Evolutionary conservation across 2,329 filamentous ascomycete genomes (phyloP), one percentile per base, ranked within the genome.

Genomic region (Ciborinia camelliae): DNA sequence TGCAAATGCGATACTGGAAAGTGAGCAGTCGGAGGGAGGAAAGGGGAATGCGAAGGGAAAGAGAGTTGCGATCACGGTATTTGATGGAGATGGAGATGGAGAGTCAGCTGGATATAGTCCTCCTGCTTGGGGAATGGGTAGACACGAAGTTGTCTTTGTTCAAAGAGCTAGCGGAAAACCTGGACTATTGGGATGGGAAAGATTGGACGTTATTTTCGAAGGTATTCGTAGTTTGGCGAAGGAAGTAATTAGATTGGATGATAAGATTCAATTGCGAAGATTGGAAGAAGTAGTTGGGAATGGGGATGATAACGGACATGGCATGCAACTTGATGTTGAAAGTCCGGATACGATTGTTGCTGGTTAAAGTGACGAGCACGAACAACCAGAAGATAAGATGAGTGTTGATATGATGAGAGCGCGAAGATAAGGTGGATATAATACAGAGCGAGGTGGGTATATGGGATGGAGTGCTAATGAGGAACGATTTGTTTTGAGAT

Each of bases 1-100:
- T 82, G 78, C 82, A 23, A 62, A 66, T 32, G 72, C 70, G 2
- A 54, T 66, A 18, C 59, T 55, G 12, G 73, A 75, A 39, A 61
- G 67, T 3, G 65, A 65, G 18, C 45, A 41, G 12, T 59, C 66
- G 43, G 41, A 54, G 63, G 37, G 51, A 18, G 41, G 43, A 41
- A 67, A 55, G 62, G 45, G 41, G 57, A 62, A 43, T 14, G 37
- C 28, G 14, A 58, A 37, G 23, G 51, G 30, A 37, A 65, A 53
- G 30, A 69, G 60, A 53, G 70, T 71, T 20, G 70, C 66, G 2
- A 58, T 74, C 7, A 74, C 71, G 12, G 68, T 72, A 0, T 74
- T 74, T 51, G 64, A 64, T 12, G 61, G 50, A 5, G 70, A 64
- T 12, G 61, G 50, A 5, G 70, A 70, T 54, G 68, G 65, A 9